Evolutionary conservation across 2,329 filamentous ascomycete species (phyloP).

Genomic region (Neurospora sp.): DNA sequence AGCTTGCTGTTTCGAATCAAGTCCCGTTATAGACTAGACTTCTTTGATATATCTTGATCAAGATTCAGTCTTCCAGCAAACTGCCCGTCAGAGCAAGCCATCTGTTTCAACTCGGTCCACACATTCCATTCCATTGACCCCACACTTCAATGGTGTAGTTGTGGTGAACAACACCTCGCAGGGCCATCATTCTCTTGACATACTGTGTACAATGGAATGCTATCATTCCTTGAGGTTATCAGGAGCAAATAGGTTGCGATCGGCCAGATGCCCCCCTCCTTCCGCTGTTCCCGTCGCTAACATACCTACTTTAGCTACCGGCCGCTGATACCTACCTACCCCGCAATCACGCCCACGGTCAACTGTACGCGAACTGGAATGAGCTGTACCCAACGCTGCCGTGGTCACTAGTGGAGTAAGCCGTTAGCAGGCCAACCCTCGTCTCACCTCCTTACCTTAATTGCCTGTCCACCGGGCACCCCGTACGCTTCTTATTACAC

Average conservation of each 20-base stretch:
- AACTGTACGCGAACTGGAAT: neutral
- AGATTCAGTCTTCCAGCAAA: neutral
- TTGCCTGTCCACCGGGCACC: neutral
- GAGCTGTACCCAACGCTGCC: neutral
- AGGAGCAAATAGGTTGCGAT: neutral
- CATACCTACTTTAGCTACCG: neutral
- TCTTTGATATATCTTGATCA: neutral
- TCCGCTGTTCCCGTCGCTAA: neutral
- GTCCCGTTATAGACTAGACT: neutral
- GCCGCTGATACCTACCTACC: neutral
- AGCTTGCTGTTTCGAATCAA: neutral
- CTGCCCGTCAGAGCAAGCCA: neutral
- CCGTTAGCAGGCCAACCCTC: neutral
- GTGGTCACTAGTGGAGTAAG: neutral
- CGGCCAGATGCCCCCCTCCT: neutral
- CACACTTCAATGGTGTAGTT: neutral
- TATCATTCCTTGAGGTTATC: neutral
- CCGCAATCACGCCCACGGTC: neutral
- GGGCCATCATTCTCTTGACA: neutral
- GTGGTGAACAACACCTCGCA: neutral
- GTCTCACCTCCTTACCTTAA: neutral
- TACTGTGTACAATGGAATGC: neutral
- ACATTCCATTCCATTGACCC: neutral
- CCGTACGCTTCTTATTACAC: neutral
- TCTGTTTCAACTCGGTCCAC: neutral